These are phyloP conservation scores for Fraxinus albicans DNA, from an alignment of 305 asterid species.

Conservation along the genomic window DNA sequence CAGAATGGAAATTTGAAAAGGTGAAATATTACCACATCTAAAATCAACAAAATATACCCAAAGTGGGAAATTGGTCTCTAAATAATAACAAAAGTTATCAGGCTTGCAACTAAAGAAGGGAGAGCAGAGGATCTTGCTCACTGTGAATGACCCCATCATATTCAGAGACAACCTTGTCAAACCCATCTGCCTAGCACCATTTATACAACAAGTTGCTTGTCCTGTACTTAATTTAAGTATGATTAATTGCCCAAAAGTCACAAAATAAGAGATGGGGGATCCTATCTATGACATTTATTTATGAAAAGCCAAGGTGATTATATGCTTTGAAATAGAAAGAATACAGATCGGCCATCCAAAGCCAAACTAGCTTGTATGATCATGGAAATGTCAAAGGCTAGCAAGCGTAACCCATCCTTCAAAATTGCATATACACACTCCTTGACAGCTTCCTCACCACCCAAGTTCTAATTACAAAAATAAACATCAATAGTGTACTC, in stretches of 20 bases:
- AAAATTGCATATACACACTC: neutral
- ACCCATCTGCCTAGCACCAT: conserved; percentile 4
- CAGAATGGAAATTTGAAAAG: neutral
- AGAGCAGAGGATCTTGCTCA: neutral
- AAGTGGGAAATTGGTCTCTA: neutral
- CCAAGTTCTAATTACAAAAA: neutral
- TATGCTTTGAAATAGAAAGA: neutral
- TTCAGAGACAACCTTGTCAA: neutral
- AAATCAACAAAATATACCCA: neutral
- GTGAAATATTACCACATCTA: neutral
- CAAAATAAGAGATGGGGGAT: neutral
- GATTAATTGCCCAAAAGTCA: neutral
- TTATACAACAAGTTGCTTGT: neutral
- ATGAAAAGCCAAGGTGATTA: conserved; percentile 7
- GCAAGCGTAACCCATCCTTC: conserved; percentile 4
- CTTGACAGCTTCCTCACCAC: neutral
- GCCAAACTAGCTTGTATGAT: neutral
- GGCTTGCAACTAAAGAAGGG: neutral
- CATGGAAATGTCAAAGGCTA: neutral
- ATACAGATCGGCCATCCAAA: neutral
- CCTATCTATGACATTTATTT: neutral
- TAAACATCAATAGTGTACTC: neutral
- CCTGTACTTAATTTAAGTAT: neutral
- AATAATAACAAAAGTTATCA: neutral
- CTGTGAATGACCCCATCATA: neutral